Percentiles rank a stretch among this genome's conserved stretches.
These are phyloP conservation scores for Dictyostelium capitatum DNA, from an alignment of 78 protist species.

Conservation along the genomic window DNA sequence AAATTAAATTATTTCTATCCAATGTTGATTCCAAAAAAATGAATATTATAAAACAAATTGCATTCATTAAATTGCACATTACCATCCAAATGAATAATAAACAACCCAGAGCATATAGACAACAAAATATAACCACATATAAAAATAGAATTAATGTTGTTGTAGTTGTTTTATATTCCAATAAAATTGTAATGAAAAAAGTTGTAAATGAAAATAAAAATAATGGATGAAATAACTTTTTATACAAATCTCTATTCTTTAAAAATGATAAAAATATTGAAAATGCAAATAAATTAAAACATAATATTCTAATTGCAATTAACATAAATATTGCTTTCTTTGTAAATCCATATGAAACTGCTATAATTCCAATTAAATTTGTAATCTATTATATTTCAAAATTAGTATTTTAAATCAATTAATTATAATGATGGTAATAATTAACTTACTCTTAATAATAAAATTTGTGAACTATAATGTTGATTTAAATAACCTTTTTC, in stretches of 20 bases:
- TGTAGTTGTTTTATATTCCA: constrained; percentile 56
- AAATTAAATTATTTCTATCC: constrained; percentile 41
- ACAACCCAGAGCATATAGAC: constrained; percentile 74
- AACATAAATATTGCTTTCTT: constrained; percentile 62
- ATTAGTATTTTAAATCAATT: not conserved
- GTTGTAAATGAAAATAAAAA: constrained; percentile 75
- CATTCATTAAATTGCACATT: constrained; percentile 41
- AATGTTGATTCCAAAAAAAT: constrained; percentile 37
- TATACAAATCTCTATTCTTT: constrained; percentile 42
- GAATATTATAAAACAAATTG: constrained; percentile 51
- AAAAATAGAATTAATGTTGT: constrained; percentile 56
- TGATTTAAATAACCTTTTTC: constrained; percentile 54
- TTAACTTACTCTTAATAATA: constrained; percentile 50
- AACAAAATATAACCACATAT: constrained; percentile 36
- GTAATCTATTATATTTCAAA: constrained; percentile 46
- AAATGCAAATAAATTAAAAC: constrained; percentile 76
- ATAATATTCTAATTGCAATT: constrained; percentile 67
- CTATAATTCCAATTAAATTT: constrained; percentile 56
- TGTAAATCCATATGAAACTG: constrained; percentile 74
- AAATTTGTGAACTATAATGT: constrained; percentile 49
- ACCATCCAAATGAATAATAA: constrained; percentile 76
- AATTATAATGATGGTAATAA: not conserved
- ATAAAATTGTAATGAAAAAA: constrained; percentile 41
- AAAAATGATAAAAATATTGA: constrained; percentile 63
- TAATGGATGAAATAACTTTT: constrained; percentile 58